Evolutionary conservation across 805 yeast species (phyloP), one percentile per base, ranked within the genome.

Genomic region (Candida nanaspora): DNA sequence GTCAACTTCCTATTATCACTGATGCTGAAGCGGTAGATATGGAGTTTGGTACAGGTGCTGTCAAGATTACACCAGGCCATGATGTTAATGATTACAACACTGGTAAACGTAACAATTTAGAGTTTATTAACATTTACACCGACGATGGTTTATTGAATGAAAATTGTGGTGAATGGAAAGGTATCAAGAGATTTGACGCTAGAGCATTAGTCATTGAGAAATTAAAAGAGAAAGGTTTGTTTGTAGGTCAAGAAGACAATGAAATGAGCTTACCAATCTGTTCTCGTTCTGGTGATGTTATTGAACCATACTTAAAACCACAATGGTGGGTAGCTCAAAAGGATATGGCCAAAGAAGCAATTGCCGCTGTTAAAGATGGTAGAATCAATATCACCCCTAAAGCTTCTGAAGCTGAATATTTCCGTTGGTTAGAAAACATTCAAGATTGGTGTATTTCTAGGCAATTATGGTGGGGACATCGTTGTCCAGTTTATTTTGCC

Each of bases 41-140:
- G 98, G 95, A 86, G 63, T 93, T 93, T 53, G 98, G 98, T 75
- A 93, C 98, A 47, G 98, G 98, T 82, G 98, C 98, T 37, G 98
- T 93, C 47, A 93, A 93, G 69, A 93, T 93, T 61, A 93, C 98
- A 13, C 98, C 98, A 45, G 97, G 96, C 34, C 98, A 93, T 66
- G 98, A 93, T 68, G 84, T 80, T 56, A 93, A 93, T 74, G 98
- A 93, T 86, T 88, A 86, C 75, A 75, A 72, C 59, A 87, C 96
- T 41, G 98, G 98, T 70, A 89, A 86, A 70, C 88, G 98, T 70
- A 86, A 87, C 64, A 70, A 78, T 57, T 74, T 93, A 55, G 96
- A 87, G 61, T 78, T 87, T 56, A 75, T 93, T 66, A 89, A 87
- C 66, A 88, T 93, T 49, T 70, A 85, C 53, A 91, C 95, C 42